Base-by-base conservation (phyloP, 2,329 filamentous ascomycete genomes). In the Fusarium fracticaudum region DNA sequence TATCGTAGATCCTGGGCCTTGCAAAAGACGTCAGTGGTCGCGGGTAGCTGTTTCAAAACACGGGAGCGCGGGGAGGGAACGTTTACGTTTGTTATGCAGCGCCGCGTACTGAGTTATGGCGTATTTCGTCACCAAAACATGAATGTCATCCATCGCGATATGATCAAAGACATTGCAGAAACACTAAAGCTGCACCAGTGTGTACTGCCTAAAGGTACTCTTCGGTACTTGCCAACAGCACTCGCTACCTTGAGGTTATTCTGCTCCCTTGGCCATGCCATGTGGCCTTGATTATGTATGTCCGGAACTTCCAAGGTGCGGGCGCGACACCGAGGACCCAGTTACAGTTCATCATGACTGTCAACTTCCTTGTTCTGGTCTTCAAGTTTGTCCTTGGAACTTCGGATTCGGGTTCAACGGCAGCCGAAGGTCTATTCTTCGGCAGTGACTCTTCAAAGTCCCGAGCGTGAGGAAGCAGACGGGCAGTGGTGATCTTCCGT, bases 41-140 rank as follows among this genome's bases (percentile, higher is more conserved):
- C 63, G 54, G 67, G 45, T 64, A 63, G 31, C 59, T 60, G 71
- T 74, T 74, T 74, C 71, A 74, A 74, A 48, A 61, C 62, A 45
- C 54, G 71, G 54, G 24, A 69, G 55, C 54, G 69, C 35, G 64
- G 60, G 48, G 51, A 29, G 24, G 35, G 26, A 31, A 29, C 38
- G 51, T 58, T 58, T 38, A 44, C 18, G 12, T 43, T 64, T 41
- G 26, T 51, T 33, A 60, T 66, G 47, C 41, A 70, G 29, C 54
- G 40, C 40, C 40, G 29, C 33, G 33, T 35, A 35, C 33, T 35
- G 33, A 35, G 41, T 38, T 24, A 55, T 20, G 29, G 17, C 20
- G 40, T 40, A 47, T 51, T 67, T 71, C 67, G 61, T 71, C 69
- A 71, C 63, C 44, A 57, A 60, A 60, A 67, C 26, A 43, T 62